Evolutionary conservation across 75 land plant genomes (phyloP), one percentile per base, ranked within the genome.

Genomic region (Chamaecyparis obtusa): DNA sequence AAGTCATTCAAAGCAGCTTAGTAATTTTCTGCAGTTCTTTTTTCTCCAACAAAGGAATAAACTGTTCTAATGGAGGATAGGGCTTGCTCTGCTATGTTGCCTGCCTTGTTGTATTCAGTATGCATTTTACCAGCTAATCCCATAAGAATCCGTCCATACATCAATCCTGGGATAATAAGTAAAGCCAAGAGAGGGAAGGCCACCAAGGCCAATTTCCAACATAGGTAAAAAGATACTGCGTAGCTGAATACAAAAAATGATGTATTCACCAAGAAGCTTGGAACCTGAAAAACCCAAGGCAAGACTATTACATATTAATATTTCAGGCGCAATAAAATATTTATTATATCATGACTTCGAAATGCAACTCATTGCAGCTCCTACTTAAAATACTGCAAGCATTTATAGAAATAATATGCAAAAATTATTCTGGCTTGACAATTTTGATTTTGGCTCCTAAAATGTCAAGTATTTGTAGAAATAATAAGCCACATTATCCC

Each of bases 21-120:
- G 72, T 92, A 96, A 39, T 83, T 87, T n/a, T 92, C 90, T 15
- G 92, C 56, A 10, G 92, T 89, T 84, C 88, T 86, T 83, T 86
- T 85, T 87, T 96, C 98, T 30, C 95, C 95, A 0, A 95, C 94
- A 90, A 95, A 95, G 19, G 98, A 91, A 84, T 92, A 96, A 30
- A 96, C 88, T 0, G 97, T 95, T 56, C 94, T 93, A 41, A 96
- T 90, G 15, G 95, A 94, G 86, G 97, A 89, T 4, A 96, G 86
- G 2, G 98, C 94, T 69, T 95, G 97, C 87, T 93, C 94, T 16
- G 94, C 93, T 0, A 96, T 90, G 19, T 75, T 56, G 39, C 95
- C 96, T 46, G 98, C 94, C 87, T 92, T 94, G 32, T 89, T 82
- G 86, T 95, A 94, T n/a, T 93, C 93, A 17, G 85, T 74, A n/a